Evolutionary conservation across 2,329 filamentous ascomycete species (phyloP).

Genomic region (Xylaria sp.): DNA sequence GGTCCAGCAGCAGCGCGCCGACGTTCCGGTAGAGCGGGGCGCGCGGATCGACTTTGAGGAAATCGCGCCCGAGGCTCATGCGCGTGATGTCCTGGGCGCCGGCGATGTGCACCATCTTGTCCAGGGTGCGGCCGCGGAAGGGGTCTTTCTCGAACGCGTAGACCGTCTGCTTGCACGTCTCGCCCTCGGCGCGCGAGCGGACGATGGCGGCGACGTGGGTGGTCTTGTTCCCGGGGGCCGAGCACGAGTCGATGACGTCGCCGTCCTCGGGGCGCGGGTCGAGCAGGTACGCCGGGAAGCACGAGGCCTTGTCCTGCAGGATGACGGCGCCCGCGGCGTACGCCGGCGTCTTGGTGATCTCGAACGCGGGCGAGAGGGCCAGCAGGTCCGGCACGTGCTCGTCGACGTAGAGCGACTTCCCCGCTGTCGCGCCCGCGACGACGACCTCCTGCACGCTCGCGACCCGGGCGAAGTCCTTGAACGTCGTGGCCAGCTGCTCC

Average conservation of each 20-base stretch:
- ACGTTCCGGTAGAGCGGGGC: slow-evolving; percentile 69
- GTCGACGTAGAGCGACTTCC: slow-evolving; percentile 72
- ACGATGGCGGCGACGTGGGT: slow-evolving; percentile 87
- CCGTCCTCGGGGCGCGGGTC: slow-evolving; percentile 70
- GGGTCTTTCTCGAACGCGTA: slow-evolving; percentile 82
- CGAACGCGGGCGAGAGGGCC: slow-evolving; percentile 73
- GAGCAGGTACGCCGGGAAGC: slow-evolving; percentile 90
- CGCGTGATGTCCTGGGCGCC: slow-evolving; percentile 70
- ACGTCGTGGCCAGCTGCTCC: slow-evolving; percentile 76
- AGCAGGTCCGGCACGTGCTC: slow-evolving; percentile 81
- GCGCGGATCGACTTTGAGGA: slow-evolving; percentile 74
- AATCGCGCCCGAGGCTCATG: slow-evolving; percentile 79
- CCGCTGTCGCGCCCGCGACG: slow-evolving; percentile 29
- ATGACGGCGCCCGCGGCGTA: slow-evolving; percentile 82
- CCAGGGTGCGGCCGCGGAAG: slow-evolving; percentile 72
- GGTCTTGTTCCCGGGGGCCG: slow-evolving; percentile 96
- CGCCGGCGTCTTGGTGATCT: slow-evolving; percentile 74
- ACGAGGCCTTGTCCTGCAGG: slow-evolving; percentile 95
- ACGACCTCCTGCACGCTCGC: slow-evolving; percentile 63
- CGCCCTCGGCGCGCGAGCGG: slow-evolving; percentile 48
- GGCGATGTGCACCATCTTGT: slow-evolving; percentile 82
- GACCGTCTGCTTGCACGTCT: slow-evolving; percentile 53
- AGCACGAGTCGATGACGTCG: slow-evolving; percentile 88
- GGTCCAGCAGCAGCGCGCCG: slow-evolving; percentile 84
- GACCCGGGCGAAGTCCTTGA: slow-evolving; percentile 66